Evolutionary conservation across 768 basidiomycete genomes (phyloP).

Genomic region (Lactarius vividus): DNA sequence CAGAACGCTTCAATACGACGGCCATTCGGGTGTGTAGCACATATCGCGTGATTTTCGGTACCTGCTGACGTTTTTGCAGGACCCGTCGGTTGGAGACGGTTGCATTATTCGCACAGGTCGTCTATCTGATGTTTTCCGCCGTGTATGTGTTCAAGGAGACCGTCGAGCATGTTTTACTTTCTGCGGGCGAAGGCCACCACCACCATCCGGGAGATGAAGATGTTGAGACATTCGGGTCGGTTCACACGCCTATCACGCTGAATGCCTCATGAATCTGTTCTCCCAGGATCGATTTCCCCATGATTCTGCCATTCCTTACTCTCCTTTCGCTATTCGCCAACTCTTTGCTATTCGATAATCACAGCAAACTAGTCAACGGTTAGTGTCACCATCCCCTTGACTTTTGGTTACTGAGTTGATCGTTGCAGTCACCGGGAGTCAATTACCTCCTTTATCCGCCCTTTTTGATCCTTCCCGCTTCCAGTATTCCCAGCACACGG

Average conservation of each 20-base stretch:
- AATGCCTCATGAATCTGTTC: constrained; percentile 2
- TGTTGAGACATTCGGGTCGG: constrained; percentile 42
- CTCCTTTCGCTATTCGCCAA: constrained; percentile 57
- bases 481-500: constrained; percentile 31
- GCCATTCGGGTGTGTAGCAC: constrained; percentile 56
- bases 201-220: constrained; percentile 64
- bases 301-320: constrained; percentile 52
- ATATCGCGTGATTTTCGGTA: not conserved
- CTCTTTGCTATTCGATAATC: constrained; percentile 58
- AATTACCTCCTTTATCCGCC: constrained; percentile 52
- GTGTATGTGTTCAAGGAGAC: constrained; percentile 98
- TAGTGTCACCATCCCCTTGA: constrained; percentile 31
- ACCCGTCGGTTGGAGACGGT: constrained; percentile 67
- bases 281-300: constrained; percentile 63
- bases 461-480: constrained; percentile 48
- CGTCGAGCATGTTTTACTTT: constrained; percentile 84
- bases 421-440: constrained; percentile 55
- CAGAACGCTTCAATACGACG: constrained; percentile 37
- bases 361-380: constrained; percentile 64
- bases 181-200: constrained; percentile 62
- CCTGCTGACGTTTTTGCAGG: constrained; percentile 36
- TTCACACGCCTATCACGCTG: constrained; percentile 6
- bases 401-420: not conserved
- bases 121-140: constrained; percentile 91
- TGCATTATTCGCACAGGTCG: constrained; percentile 81